Conservation (phyloP, 805 yeast genomes). For the Spathaspora sp. region DNA sequence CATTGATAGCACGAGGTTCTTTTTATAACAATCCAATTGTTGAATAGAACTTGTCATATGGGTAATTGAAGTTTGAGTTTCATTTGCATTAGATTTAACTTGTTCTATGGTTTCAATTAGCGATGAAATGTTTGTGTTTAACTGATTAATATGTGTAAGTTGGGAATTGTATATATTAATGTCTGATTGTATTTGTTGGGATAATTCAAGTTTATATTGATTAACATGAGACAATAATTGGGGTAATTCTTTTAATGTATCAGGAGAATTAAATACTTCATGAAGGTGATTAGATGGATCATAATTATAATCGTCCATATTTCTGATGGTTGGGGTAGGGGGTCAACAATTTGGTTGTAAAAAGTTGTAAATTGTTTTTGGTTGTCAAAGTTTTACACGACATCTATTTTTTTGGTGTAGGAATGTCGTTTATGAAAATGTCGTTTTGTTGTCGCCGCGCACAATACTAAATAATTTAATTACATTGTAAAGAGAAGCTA, state of each 20-base stretch:
- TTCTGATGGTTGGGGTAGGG: neutral
- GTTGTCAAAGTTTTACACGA: neutral
- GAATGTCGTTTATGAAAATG: neutral
- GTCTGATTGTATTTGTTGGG: slow-evolving; percentile 38
- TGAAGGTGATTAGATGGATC: slow-evolving; percentile 53
- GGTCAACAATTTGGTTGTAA: neutral
- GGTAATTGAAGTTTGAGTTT: slow-evolving; percentile 61
- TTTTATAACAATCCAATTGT: slow-evolving; percentile 74
- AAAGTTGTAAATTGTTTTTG: neutral
- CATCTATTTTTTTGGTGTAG: neutral
- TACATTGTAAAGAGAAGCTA: no score
- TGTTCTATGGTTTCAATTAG: slow-evolving; percentile 44
- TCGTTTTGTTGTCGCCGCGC: neutral
- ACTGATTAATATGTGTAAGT: slow-evolving; percentile 9
- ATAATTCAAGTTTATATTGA: slow-evolving; percentile 48
- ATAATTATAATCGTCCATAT: slow-evolving; percentile 29
- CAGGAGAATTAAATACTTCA: slow-evolving; percentile 48
- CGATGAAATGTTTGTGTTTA: slow-evolving; percentile 29
- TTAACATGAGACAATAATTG: slow-evolving; percentile 47
- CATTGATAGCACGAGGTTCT: slow-evolving; percentile 79
- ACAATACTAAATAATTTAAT: no score
- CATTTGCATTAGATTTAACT: slow-evolving; percentile 45
- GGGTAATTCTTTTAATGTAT: slow-evolving; percentile 49
- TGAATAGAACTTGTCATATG: slow-evolving; percentile 76
- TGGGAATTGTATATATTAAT: slow-evolving; percentile 28